These are phyloP conservation scores for Spongiforma sp. DNA, from an alignment of 1,284 basidiomycete genomes.

Conservation along the genomic window DNA sequence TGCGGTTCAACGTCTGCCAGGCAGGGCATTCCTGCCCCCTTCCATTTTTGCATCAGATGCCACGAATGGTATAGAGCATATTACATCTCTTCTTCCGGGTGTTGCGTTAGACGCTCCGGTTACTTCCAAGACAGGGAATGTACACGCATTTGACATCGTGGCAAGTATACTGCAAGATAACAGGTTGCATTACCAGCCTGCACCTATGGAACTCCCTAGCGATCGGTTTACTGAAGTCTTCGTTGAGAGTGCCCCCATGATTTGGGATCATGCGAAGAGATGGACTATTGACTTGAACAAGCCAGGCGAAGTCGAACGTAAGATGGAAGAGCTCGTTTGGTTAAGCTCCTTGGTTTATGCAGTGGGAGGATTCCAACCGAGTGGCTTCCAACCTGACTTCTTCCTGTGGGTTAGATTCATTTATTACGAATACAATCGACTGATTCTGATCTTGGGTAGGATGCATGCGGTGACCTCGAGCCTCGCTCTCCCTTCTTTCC, in stretches of 20 bases:
- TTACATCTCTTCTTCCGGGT: constrained; percentile 10
- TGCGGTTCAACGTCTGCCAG: constrained; percentile 19
- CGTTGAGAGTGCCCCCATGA: background rate
- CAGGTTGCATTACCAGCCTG: constrained; percentile 7
- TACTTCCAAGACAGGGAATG: constrained; percentile 10
- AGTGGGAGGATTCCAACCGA: constrained; percentile 45
- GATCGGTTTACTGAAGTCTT: constrained; percentile 3
- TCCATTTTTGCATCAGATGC: constrained; percentile 12
- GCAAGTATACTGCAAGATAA: constrained; percentile 33
- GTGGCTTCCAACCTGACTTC: constrained; percentile 51
- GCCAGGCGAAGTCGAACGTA: constrained; percentile 43
- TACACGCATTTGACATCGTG: constrained; percentile 34
- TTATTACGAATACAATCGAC: background rate
- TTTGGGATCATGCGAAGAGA: constrained; percentile 26
- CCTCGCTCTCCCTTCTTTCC: constrained; percentile 51
- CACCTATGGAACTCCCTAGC: background rate
- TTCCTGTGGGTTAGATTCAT: constrained; percentile 46
- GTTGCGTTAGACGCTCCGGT: constrained; percentile 12
- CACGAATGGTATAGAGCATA: background rate
- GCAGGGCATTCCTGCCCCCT: constrained; percentile 27
- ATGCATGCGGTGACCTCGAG: constrained; percentile 62
- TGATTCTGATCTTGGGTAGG: constrained; percentile 32
- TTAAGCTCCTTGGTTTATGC: constrained; percentile 48
- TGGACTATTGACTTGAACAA: constrained; percentile 32
- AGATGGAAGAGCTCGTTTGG: constrained; percentile 56